Conservation (phyloP, 2,329 filamentous ascomycete genomes). For the Pseudogymnoascus verrucosus region DNA sequence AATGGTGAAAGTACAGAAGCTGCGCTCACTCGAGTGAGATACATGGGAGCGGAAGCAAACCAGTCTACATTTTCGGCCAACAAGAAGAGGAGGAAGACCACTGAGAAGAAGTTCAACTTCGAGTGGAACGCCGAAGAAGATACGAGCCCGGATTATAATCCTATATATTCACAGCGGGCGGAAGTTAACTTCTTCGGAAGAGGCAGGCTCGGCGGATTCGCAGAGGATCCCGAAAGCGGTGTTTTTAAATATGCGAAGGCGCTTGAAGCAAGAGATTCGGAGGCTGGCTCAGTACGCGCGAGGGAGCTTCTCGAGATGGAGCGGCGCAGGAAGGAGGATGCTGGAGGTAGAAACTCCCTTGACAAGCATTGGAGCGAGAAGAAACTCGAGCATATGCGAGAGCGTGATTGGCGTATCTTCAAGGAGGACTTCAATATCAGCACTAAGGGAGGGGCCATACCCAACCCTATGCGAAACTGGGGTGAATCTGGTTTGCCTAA, state of each 20-base stretch:
- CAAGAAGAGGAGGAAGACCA: constrained; percentile 89
- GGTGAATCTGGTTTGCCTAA: constrained; percentile 72
- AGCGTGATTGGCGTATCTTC: constrained; percentile 98
- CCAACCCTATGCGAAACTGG: constrained; percentile 96
- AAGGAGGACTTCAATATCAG: constrained; percentile 98
- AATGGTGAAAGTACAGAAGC: constrained; percentile 59
- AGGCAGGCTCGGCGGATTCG: constrained; percentile 59
- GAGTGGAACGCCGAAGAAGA: constrained; percentile 96
- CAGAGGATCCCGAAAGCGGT: constrained; percentile 48
- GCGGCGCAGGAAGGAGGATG: constrained; percentile 64
- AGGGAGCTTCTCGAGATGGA: constrained; percentile 80
- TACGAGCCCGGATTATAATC: constrained; percentile 76
- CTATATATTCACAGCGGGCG: constrained; percentile 62
- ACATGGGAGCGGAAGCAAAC: constrained; percentile 86
- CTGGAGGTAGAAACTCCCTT: constrained; percentile 61
- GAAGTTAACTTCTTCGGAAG: constrained; percentile 64
- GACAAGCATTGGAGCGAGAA: constrained; percentile 97
- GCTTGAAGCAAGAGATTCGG: constrained; percentile 65
- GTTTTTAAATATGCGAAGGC: constrained; percentile 55
- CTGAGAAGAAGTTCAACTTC: constrained; percentile 97
- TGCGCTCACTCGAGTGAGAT: constrained; percentile 67
- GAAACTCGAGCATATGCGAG: constrained; percentile 83
- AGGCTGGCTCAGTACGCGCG: constrained; percentile 69
- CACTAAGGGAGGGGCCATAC: constrained; percentile 85
- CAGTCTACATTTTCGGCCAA: constrained; percentile 84